These are phyloP conservation scores for Tylopilus balloui DNA, from an alignment of 768 basidiomycete genomes.

Conservation along the genomic window DNA sequence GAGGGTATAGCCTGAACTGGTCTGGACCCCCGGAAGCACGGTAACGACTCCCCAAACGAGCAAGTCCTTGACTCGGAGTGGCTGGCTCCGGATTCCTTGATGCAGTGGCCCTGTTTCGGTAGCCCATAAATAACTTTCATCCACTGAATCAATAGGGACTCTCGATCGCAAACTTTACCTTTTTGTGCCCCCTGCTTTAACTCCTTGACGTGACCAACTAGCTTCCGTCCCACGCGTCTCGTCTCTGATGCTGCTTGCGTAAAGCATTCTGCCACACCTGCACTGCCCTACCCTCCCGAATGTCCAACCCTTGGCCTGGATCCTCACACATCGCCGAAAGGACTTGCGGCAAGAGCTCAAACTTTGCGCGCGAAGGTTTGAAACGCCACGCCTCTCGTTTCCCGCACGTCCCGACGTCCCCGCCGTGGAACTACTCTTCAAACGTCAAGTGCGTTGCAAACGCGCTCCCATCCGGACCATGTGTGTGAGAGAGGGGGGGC, in stretches of 20 bases:
- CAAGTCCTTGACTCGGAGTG: neutral
- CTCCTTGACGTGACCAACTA: neutral
- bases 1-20: too few species aligned
- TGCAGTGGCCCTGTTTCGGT: constrained; percentile 16
- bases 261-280: constrained; percentile 1
- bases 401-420: neutral
- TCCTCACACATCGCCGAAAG: constrained; percentile 2
- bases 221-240: constrained; percentile 3
- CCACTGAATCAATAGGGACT: neutral
- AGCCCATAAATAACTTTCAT: neutral
- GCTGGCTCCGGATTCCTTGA: neutral
- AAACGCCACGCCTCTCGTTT: constrained; percentile 3
- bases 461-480: neutral
- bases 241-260: constrained; percentile 1
- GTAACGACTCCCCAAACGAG: neutral
- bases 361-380: neutral
- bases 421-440: neutral
- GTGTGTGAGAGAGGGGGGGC: neutral
- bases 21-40: neutral
- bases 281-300: constrained; percentile 8
- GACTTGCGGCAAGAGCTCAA: neutral
- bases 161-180: neutral
- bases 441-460: constrained; percentile 6
- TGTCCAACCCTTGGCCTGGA: neutral
- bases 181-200: neutral